Percentiles rank a stretch among this genome's conserved stretches.
phyloP scores from a whole-genome alignment of 1,284 basidiomycete genomes.

The Pyrrhoderma noxium region DNA sequence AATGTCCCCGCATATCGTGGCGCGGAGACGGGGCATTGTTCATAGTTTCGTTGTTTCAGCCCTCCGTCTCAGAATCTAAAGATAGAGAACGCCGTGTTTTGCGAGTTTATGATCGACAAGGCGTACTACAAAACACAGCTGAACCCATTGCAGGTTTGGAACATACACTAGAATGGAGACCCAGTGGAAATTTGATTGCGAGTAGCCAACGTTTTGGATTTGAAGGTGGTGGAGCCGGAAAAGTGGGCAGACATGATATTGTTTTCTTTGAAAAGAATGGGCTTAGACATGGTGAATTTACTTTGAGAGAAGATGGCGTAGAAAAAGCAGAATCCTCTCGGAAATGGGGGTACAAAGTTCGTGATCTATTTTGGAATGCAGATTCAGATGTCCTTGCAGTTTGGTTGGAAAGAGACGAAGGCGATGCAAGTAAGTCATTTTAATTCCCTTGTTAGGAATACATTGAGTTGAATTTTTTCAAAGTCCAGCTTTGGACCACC shows the following conservation, averaged over 20 bases:
- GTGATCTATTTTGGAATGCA: conserved; percentile 80
- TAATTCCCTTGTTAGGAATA: conserved; percentile 6
- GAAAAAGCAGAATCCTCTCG: no score
- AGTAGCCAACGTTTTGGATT: conserved; percentile 78
- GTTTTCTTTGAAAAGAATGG: conserved; percentile 97
- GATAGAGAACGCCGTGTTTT: conserved; percentile 44
- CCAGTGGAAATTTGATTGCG: conserved; percentile 83
- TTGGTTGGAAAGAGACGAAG: conserved; percentile 68
- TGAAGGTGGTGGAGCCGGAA: conserved; percentile 61
- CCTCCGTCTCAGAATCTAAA: conserved; percentile 28
- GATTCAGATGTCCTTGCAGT: conserved; percentile 84
- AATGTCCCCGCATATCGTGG: conserved; percentile 77
- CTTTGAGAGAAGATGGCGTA: conserved; percentile 44
- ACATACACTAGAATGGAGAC: conserved; percentile 78
- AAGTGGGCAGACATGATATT: conserved; percentile 72
- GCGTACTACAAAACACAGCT: conserved; percentile 75
- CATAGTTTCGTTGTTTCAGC: conserved; percentile 68
- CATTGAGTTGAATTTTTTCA: conserved; percentile 2
- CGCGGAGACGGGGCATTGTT: conserved; percentile 90
- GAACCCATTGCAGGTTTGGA: conserved; percentile 82
- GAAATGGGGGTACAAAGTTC: conserved; percentile 51
- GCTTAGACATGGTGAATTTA: conserved; percentile 86
- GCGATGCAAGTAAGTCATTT: conserved; percentile 55
- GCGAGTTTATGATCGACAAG: conserved; percentile 79
- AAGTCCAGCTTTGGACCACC: conserved; percentile 92